Percentiles rank a stretch among this genome's conserved stretches.
Conservation (phyloP, 495 filamentous ascomycete species). For the Sporormia fimetaria region DNA sequence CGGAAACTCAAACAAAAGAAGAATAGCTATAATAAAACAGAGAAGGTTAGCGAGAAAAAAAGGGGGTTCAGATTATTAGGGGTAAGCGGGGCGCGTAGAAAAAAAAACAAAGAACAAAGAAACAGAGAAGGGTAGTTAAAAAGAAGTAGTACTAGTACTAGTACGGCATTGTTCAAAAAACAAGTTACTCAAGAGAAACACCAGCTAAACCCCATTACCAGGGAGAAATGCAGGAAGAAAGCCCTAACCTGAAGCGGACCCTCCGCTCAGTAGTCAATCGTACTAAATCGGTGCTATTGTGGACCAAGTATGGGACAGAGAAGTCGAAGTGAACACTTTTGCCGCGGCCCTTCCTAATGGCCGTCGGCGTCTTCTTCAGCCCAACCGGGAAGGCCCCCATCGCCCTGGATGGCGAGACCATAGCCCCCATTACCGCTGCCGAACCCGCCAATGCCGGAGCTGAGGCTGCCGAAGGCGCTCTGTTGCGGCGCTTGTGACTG, state of each 20-base stretch:
- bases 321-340: slow-evolving; percentile 9
- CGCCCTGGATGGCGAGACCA: slow-evolving; percentile 53
- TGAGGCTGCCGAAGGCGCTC: slow-evolving; percentile 48
- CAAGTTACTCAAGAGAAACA: too few species aligned
- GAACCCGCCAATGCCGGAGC: slow-evolving; percentile 45
- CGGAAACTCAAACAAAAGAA: too few species aligned
- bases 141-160: too few species aligned
- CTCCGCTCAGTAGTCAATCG: neutral
- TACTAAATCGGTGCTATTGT: slow-evolving; percentile 10
- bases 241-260: neutral
- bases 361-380: slow-evolving; percentile 27
- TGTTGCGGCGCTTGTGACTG: slow-evolving; percentile 29
- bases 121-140: neutral
- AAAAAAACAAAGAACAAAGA: neutral
- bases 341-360: slow-evolving; percentile 9
- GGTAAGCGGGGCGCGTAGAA: too few species aligned
- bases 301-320: slow-evolving; percentile 19
- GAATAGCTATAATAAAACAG: too few species aligned
- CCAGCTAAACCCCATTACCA: too few species aligned
- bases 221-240: slow-evolving; percentile 7
- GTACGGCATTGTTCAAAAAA: too few species aligned
- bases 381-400: slow-evolving; percentile 53
- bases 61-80: too few species aligned
- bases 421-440: slow-evolving; percentile 43
- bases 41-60: too few species aligned